Evolutionary conservation across 345 rosid species (phyloP).

Genomic region (Populus deltoides): DNA sequence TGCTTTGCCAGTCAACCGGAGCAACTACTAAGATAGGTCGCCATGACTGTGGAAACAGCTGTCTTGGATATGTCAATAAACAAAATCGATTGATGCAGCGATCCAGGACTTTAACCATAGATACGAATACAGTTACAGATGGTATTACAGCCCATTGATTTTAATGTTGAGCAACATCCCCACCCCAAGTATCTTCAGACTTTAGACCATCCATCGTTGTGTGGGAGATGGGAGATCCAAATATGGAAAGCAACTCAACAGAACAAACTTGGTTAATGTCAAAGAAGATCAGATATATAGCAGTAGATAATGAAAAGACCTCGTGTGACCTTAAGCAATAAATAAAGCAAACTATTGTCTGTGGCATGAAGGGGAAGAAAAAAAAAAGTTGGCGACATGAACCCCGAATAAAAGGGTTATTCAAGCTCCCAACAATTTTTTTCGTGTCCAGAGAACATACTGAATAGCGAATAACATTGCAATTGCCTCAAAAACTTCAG

Average conservation of each 20-base stretch:
- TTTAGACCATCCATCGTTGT: background rate
- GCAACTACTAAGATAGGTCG: no score
- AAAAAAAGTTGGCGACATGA: background rate
- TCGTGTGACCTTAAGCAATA: background rate
- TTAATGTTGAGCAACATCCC: background rate
- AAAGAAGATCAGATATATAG: background rate
- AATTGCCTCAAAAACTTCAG: constrained; percentile 5
- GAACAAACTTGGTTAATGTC: background rate
- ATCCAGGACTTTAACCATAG: no score
- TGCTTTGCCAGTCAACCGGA: no score
- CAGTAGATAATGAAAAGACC: background rate
- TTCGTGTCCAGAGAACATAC: constrained; percentile 15
- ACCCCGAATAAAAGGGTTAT: background rate
- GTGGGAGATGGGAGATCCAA: background rate
- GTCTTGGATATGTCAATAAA: no score
- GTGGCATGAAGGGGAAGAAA: background rate
- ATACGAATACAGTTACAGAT: background rate
- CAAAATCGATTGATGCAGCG: no score
- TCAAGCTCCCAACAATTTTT: constrained; percentile 17
- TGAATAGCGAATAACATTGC: background rate
- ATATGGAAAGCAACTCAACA: background rate
- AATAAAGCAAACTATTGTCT: background rate
- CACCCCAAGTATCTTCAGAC: background rate
- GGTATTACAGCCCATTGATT: background rate
- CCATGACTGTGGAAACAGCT: no score